Evolutionary conservation across 2,329 filamentous ascomycete genomes (phyloP), one percentile per base, ranked within the genome.

Genomic region (Claviceps cyperi): DNA sequence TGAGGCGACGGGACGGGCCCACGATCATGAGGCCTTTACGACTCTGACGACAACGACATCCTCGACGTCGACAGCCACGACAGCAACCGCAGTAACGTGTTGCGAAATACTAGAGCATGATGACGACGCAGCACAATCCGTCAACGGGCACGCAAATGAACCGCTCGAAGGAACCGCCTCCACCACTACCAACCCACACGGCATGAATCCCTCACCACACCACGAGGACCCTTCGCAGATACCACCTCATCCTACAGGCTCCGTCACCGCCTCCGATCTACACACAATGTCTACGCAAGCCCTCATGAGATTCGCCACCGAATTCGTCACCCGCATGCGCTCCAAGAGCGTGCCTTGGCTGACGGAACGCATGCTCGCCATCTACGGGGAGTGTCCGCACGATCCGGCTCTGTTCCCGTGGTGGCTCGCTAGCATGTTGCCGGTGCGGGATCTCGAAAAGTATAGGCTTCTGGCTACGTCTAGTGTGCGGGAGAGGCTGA

Each of bases 401-500:
- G 86, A 94, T 59, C 81, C 87, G 1, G 81, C 81, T 3, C 64
- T 79, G 1, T 92, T 95, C 56, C 86, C 89, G 0, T 95, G 89
- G 75, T 96, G 90, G 90, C 84, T 95, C 56, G 89, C 85, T 9
- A 86, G 80, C 59, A 81, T 92, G 19, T 66, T 94, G 13, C 88
- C 88, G 0, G 80, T 92, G 38, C 75, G 77, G 14, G 85, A 92
- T 24, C 70, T 80, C 28, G 84, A 92, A 58, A 94, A 91, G 62
- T 94, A 94, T 57, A 73, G 76, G 13, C 68, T 96, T 19, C 67
- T 96, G 14, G 73, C 73, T 13, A 84, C 83, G 5, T 81, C 74
- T 3, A 91, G 85, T 56, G 87, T 94, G 4, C 74, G 90, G 52
- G 81, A 89, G 59, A 73, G 90, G 51, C 66, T 95, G 50, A 94